Evolutionary conservation across 495 filamentous ascomycete species (phyloP), one percentile per base, ranked within the genome.

Genomic region (Pyrenopolyporus hunteri): DNA sequence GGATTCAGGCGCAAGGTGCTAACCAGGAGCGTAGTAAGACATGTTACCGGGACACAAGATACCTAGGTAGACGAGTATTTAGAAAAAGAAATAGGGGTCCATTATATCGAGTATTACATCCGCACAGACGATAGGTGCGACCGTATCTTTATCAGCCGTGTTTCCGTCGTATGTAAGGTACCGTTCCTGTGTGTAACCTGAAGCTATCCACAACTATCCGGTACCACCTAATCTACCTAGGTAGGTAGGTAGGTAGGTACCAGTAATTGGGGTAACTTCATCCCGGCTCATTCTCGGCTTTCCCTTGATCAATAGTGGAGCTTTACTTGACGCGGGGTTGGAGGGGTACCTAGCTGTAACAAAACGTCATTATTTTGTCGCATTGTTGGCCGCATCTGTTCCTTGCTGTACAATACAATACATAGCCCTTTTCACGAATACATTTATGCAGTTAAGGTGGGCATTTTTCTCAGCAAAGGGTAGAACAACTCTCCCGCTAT

Each of bases 361-460:
- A 9, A 46, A 54, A 64, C 60, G 60, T 64, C 60, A 64, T 63
- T 64, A 43, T 40, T 23, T 22, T 22, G 8, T n/a, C n/a, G n/a
- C n/a, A n/a, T n/a, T n/a, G n/a, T n/a, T n/a, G n/a, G n/a, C n/a
- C n/a, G n/a, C n/a, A n/a, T n/a, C n/a, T n/a, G n/a, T n/a, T n/a
- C n/a, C n/a, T n/a, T n/a, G n/a, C n/a, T n/a, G n/a, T n/a, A n/a
- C n/a, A n/a, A n/a, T n/a, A n/a, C n/a, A n/a, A n/a, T n/a, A n/a
- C n/a, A n/a, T n/a, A 19, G 29, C 22, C 26, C 42, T 20, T n/a
- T n/a, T n/a, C n/a, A n/a, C n/a, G n/a, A n/a, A n/a, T n/a, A n/a
- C n/a, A n/a, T n/a, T n/a, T n/a, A n/a, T n/a, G n/a, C n/a, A n/a
- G n/a, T n/a, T 45, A 33, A 33, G 31, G 31, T 33, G 13, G 9